A percentile compares a stretch with the other conserved stretches of the same genome.
These are phyloP conservation scores for Mangifera indica DNA, from an alignment of 345 rosid genomes.

Conservation along the genomic window DNA sequence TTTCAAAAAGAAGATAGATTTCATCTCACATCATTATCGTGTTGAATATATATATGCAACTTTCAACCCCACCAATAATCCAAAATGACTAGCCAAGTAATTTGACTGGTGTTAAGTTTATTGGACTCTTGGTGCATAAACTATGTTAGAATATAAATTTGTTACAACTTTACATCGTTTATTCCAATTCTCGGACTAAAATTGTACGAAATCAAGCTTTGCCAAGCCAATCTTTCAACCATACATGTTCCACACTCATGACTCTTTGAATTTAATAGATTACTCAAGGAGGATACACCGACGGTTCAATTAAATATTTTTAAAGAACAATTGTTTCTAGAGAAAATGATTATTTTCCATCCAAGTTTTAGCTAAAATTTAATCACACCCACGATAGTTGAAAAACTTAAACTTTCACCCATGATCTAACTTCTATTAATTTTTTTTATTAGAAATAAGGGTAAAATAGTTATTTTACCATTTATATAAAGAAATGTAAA, in stretches of 20 bases:
- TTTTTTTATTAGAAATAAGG: too few relatives aligned
- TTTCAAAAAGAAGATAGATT: neutral
- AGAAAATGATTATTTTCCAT: too few relatives aligned
- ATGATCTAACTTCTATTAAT: too few relatives aligned
- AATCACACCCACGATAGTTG: too few relatives aligned
- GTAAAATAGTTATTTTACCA: too few relatives aligned
- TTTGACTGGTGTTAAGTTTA: neutral
- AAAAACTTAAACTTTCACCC: too few relatives aligned
- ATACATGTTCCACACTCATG: neutral
- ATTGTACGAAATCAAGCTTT: neutral
- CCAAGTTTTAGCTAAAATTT: too few relatives aligned
- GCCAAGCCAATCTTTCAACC: neutral
- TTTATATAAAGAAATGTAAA: too few relatives aligned
- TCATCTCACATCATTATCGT: conserved; percentile 3
- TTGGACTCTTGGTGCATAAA: neutral
- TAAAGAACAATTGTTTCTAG: too few relatives aligned
- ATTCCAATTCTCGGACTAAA: neutral
- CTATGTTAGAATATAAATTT: neutral
- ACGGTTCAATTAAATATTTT: neutral
- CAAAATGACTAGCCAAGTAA: neutral
- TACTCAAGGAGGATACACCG: conserved; percentile 5
- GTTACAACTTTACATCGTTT: neutral
- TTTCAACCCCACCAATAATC: conserved; percentile 2
- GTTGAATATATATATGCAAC: neutral
- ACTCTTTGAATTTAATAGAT: neutral